phyloP scores from a whole-genome alignment of 2,329 filamentous ascomycete genomes.

The Fusarium oligoseptatum region DNA sequence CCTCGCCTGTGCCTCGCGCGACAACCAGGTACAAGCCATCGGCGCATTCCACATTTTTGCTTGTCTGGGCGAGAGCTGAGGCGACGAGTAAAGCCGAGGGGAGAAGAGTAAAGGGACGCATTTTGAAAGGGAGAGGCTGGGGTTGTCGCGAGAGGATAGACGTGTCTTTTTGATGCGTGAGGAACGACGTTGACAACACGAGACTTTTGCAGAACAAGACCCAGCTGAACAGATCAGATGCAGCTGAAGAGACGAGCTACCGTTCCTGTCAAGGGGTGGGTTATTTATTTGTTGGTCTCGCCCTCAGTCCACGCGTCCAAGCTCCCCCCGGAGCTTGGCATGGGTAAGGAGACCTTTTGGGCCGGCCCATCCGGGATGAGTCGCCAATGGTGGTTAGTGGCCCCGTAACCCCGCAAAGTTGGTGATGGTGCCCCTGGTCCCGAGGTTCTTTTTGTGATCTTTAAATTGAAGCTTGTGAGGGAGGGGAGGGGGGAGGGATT shows the following conservation, averaged over 20 bases:
- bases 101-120: slow-evolving; percentile 37
- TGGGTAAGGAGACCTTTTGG: slow-evolving; percentile 16
- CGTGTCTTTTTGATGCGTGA: neutral
- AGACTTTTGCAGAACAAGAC: neutral
- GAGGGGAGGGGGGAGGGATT: neutral
- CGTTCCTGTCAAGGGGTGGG: neutral
- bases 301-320: neutral
- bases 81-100: slow-evolving; percentile 45
- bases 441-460: slow-evolving; percentile 26
- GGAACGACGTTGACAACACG: neutral
- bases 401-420: slow-evolving; percentile 36
- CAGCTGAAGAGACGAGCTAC: slow-evolving; percentile 4
- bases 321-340: slow-evolving; percentile 17
- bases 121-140: slow-evolving; percentile 8
- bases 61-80: slow-evolving; percentile 38
- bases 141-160: neutral
- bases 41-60: slow-evolving; percentile 46
- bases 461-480: slow-evolving; percentile 5
- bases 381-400: slow-evolving; percentile 35
- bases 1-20: slow-evolving; percentile 55
- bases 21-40: slow-evolving; percentile 57
- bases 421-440: slow-evolving; percentile 1
- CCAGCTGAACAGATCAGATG: neutral
- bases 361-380: slow-evolving; percentile 14
- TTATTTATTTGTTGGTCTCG: slow-evolving; percentile 19